A percentile compares a stretch with the other conserved stretches of the same genome.
Evolutionary conservation across 1,284 basidiomycete genomes (phyloP).

Genomic region (Ustilago curta): DNA sequence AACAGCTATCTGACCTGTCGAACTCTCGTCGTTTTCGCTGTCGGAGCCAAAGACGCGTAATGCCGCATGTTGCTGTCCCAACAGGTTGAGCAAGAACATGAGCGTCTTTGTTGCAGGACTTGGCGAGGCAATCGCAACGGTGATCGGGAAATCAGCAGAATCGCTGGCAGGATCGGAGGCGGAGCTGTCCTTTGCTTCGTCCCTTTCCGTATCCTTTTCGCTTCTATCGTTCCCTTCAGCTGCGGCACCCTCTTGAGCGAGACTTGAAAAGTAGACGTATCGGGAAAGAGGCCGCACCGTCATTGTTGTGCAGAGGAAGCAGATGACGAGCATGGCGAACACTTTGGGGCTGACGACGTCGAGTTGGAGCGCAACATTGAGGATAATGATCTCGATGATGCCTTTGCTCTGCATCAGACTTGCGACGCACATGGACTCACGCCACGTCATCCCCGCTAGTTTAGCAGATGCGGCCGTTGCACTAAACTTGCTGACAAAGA

Average conservation of each 20-base stretch:
- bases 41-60: neutral
- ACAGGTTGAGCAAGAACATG: conserved; percentile 39
- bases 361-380: conserved; percentile 47
- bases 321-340: conserved; percentile 55
- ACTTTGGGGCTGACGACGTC: conserved; percentile 42
- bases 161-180: neutral
- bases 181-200: neutral
- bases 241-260: conserved; percentile 12
- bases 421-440: conserved; percentile 50
- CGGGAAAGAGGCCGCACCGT: conserved; percentile 45
- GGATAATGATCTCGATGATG: conserved; percentile 59
- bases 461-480: conserved; percentile 44
- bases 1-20: conserved; percentile 33
- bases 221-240: neutral
- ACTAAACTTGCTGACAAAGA: conserved; percentile 55
- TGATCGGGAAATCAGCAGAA: conserved; percentile 42
- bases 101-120: conserved; percentile 48
- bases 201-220: conserved; percentile 8
- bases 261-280: conserved; percentile 43
- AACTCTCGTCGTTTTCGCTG: neutral
- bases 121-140: conserved; percentile 47
- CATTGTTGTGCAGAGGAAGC: conserved; percentile 52
- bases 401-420: conserved; percentile 56
- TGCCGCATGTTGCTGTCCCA: conserved; percentile 22
- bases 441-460: conserved; percentile 48